Percentiles rank a stretch among this genome's conserved stretches.
Evolutionary conservation across 2,329 filamentous ascomycete species (phyloP).

Genomic region (Calonectria hongkongensis): DNA sequence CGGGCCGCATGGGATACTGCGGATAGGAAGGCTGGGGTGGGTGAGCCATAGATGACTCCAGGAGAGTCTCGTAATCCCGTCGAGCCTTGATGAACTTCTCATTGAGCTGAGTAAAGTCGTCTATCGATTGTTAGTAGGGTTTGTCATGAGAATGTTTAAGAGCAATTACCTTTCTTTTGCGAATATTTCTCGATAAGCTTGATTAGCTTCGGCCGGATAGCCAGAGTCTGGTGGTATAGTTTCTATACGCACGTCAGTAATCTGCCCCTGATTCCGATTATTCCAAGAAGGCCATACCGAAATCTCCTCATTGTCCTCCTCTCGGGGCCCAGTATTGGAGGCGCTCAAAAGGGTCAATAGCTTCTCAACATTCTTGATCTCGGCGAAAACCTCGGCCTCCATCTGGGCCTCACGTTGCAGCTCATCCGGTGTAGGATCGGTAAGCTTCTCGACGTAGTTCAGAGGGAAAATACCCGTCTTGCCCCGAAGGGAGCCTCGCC

Average conservation of each 20-base stretch:
- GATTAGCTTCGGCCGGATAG: constrained; percentile 96
- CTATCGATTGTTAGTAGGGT: constrained; percentile 67
- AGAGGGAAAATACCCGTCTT: constrained; percentile 98
- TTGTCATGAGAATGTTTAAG: background rate
- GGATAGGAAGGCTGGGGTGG: constrained; percentile 88
- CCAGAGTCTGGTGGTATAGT: constrained; percentile 93
- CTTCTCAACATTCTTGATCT: constrained; percentile 79
- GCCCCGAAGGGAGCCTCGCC: constrained; percentile 95
- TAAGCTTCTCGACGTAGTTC: constrained; percentile 98
- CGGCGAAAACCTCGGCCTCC: constrained; percentile 83
- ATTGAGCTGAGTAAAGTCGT: constrained; percentile 98
- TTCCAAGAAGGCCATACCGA: constrained; percentile 72
- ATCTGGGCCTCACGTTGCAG: constrained; percentile 96
- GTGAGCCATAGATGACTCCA: constrained; percentile 97
- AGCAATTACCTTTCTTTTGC: constrained; percentile 90
- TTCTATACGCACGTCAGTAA: constrained; percentile 69
- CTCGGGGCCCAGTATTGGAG: constrained; percentile 84
- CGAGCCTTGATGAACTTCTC: constrained; percentile 99
- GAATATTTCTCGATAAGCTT: constrained; percentile 99
- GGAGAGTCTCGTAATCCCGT: constrained; percentile 94
- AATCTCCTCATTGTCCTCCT: constrained; percentile 98
- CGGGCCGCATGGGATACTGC: constrained; percentile 76
- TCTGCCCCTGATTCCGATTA: background rate
- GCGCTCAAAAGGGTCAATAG: constrained; percentile 93
- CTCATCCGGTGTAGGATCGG: constrained; percentile 95